Conservation (phyloP, 495 filamentous ascomycete species). For the Trichoderma parareesei region DNA sequence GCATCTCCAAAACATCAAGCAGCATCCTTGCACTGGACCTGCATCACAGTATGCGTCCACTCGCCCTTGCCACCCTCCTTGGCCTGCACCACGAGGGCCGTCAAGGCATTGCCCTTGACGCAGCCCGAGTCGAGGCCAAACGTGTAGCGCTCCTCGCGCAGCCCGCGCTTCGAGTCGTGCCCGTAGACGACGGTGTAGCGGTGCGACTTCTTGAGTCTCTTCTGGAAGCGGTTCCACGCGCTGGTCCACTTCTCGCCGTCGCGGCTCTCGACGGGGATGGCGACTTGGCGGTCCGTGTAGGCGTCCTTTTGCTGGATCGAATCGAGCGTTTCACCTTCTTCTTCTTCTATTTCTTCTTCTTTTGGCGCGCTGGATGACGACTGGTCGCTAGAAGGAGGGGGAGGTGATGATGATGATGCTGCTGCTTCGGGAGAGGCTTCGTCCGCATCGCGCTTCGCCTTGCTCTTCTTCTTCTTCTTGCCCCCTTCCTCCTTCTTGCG, state of each 20-base stretch:
- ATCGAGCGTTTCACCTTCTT: constrained; percentile 3
- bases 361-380: neutral
- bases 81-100: constrained; percentile 63
- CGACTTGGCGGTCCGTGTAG: constrained; percentile 41
- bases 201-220: constrained; percentile 15
- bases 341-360: constrained; percentile 4
- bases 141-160: constrained; percentile 60
- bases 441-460: constrained; percentile 5
- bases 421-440: neutral
- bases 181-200: constrained; percentile 65
- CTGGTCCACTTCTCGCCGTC: constrained; percentile 61
- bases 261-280: constrained; percentile 49
- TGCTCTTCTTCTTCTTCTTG: constrained; percentile 8
- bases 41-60: constrained; percentile 20
- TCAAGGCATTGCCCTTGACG: constrained; percentile 62
- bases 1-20: neutral
- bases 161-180: constrained; percentile 67
- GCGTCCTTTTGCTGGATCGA: neutral
- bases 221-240: constrained; percentile 40
- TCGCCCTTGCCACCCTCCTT: constrained; percentile 13
- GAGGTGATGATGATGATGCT: neutral
- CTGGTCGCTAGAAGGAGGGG: neutral
- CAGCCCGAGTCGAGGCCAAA: constrained; percentile 84
- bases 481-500: constrained; percentile 9
- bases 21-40: constrained; percentile 22